Base-by-base conservation (phyloP, 371 early-diverging fungal species). In the Rhizomucor miehei region DNA sequence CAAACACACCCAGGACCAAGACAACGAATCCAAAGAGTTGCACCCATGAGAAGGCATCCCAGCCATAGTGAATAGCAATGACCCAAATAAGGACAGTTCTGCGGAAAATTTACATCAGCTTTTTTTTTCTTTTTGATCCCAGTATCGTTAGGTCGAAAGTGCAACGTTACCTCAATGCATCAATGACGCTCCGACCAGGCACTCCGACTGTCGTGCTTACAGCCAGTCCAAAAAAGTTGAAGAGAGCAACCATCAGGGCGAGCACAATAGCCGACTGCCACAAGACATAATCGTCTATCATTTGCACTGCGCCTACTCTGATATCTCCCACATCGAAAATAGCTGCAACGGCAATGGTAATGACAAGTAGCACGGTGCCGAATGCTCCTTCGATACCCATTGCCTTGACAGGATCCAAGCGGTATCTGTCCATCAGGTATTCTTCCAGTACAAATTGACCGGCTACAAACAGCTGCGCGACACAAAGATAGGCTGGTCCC, bases 381-480 rank as follows among this genome's bases (percentile, higher is more conserved):
- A 75, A 71, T 9, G 67, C 50, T 44, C 72, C 72, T 52, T 75
- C 75, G 49, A 71, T 67, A 6, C 75, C 72, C 75, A 75, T 75
- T 21, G 75, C 75, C n/a, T 60, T 60, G 9, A 75, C 65, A 12
- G 75, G 70, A 51, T 75, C 67, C 10, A 75, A 56, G 13, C 67
- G 67, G 45, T 58, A 67, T 14, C 69, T 62, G 39, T 75, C 72
- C 75, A 75, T 75, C 52, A 75, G 51, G 43, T 67, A 71, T 44
- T 75, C 75, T 51, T 75, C 75, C 43, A 75, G 48, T 21, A 71
- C 69, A 52, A 71, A 75, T 41, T 75, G 75, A 23, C 61, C 57
- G 5, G 72, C 72, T 1, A 71, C 72, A 57, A 75, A 75, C 2
- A 75, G 41, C 45, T 75, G 75, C 3, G 69, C 67, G 14, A 67